Percentiles rank a stretch among this genome's conserved stretches.
phyloP scores from a whole-genome alignment of 2,329 filamentous ascomycete genomes.

The Penicillium sp. region DNA sequence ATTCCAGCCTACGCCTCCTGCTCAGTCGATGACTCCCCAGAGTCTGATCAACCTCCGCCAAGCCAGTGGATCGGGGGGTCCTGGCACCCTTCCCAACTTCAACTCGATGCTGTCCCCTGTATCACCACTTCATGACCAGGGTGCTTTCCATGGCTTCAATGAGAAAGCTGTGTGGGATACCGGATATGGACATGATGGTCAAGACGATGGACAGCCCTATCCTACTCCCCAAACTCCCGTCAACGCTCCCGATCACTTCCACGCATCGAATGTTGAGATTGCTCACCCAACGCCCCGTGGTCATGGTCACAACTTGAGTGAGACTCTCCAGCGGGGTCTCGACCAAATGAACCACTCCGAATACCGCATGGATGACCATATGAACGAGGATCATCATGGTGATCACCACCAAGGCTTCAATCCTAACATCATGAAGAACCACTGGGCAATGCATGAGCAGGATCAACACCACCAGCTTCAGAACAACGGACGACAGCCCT shows the following conservation, averaged over 20 bases:
- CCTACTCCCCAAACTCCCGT: conserved; percentile 40
- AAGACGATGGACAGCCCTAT: conserved; percentile 35
- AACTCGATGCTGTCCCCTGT: conserved; percentile 65
- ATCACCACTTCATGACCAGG: conserved; percentile 65
- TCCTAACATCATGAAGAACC: conserved; percentile 42
- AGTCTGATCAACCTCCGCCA: conserved; percentile 52
- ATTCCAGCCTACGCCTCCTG: conserved; percentile 66
- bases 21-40: conserved; percentile 49
- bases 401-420: conserved; percentile 33
- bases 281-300: conserved; percentile 66
- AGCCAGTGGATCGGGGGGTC: conserved; percentile 65
- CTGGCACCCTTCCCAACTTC: conserved; percentile 51
- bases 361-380: conserved; percentile 80
- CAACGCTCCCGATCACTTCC: conserved; percentile 49
- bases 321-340: conserved; percentile 81
- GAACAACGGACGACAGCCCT: conserved; percentile 28
- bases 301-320: conserved; percentile 74
- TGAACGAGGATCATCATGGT: conserved; percentile 73
- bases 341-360: conserved; percentile 71
- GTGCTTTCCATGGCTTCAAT: conserved; percentile 44
- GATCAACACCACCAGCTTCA: conserved; percentile 33
- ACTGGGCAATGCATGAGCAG: conserved; percentile 47
- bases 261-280: conserved; percentile 57
- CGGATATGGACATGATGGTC: conserved; percentile 38
- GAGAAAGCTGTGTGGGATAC: conserved; percentile 38